Evolutionary conservation across 23 red algal species (phyloP), one percentile per base, ranked within the genome.

Genomic region (Gracilaria gracilis): DNA sequence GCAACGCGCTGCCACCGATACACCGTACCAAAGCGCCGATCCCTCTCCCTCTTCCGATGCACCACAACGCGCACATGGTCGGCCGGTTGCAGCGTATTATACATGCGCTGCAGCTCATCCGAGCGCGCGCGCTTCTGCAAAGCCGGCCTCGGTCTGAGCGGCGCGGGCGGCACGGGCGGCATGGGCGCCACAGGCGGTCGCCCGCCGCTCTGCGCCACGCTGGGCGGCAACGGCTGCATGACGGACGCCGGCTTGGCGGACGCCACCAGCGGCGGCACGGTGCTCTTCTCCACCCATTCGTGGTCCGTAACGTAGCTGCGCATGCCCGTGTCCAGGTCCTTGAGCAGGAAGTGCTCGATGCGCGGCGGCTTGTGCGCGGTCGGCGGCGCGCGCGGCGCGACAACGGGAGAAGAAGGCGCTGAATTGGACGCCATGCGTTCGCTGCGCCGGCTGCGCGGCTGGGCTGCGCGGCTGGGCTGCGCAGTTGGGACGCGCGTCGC

Each of bases 1-100:
- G 82, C 74, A 15, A 98, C 79, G 8, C 42, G 36, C 61, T 98
- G 96, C 86, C 93, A 75, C n/a, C 82, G 93, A 71, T 87, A 94
- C 42, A 98, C 32, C 51, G 75, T 94, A 49, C 39, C 83, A 24
- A 94, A 78, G 51, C 81, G 75, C 24, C 85, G 86, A 9, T 86
- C 86, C 50, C 81, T 46, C 23, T 86, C 86, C 16, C 81, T 39
- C 48, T 91, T 90, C 55, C 78, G 85, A 50, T 83, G 87, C 15
- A 87, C 75, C 47, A 87, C n/a, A 0, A 96, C 94, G 7, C 94
- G 94, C 72, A 96, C 94, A 49, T 77, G 70, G 58, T 90, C 74
- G 32, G 73, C 53, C 12, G 87, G 54, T 51, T 75, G 55, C 17
- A 90, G 70, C 20, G 76, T 90, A 20, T 29, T 70, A 40, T 61